These are phyloP conservation scores for Xylaria venustula DNA, from an alignment of 495 filamentous ascomycete species.

Conservation along the genomic window DNA sequence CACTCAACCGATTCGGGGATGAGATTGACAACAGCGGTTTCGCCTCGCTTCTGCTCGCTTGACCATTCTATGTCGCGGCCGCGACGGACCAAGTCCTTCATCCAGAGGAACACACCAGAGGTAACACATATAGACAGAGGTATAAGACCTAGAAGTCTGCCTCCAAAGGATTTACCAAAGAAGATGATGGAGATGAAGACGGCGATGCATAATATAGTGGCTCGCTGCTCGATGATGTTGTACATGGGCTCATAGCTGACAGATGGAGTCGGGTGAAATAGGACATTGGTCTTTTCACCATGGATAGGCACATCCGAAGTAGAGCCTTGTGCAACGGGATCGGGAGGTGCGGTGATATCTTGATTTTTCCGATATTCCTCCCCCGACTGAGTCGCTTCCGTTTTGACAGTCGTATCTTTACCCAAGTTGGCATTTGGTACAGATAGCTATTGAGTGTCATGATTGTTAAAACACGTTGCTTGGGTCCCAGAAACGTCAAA, in stretches of 20 bases:
- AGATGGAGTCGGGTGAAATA: conserved; percentile 91
- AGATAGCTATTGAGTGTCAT: conserved; percentile 54
- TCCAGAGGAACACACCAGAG: conserved; percentile 81
- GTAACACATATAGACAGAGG: conserved; percentile 66
- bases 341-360: conserved; percentile 87
- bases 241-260: conserved; percentile 86
- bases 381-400: conserved; percentile 53
- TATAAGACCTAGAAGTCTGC: conserved; percentile 70
- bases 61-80: conserved; percentile 86
- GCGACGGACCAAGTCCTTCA: conserved; percentile 77
- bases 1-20: conserved; percentile 89
- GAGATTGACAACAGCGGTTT: conserved; percentile 78
- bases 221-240: conserved; percentile 67
- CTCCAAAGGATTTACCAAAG: conserved; percentile 76
- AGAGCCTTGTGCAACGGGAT: conserved; percentile 72
- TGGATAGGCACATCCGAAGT: conserved; percentile 94
- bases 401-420: conserved; percentile 66
- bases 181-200: conserved; percentile 72
- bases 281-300: conserved; percentile 92
- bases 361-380: conserved; percentile 79
- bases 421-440: conserved; percentile 86
- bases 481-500: not conserved
- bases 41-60: conserved; percentile 77
- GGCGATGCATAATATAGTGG: conserved; percentile 62
- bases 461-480: conserved; percentile 1